Evolutionary conservation across 495 filamentous ascomycete genomes (phyloP).

Genomic region (Aspergillus bridgeri): DNA sequence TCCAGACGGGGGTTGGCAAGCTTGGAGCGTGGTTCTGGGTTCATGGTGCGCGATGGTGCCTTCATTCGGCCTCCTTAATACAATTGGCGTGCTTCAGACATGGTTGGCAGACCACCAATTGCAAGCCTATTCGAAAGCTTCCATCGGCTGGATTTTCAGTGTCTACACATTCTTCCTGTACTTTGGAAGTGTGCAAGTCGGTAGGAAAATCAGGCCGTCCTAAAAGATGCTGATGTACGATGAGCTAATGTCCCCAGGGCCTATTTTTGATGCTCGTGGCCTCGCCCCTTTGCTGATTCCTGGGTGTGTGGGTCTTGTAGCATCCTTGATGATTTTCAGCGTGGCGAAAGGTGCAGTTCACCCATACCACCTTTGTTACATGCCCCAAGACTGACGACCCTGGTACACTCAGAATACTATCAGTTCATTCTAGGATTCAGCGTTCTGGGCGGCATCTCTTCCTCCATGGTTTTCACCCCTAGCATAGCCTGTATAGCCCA

Average conservation of each 20-base stretch:
- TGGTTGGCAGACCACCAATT: conserved; percentile 56
- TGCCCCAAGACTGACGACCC: no score
- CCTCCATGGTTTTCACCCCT: conserved; percentile 58
- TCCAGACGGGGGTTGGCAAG: conserved; percentile 63
- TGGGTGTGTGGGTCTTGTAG: conserved; percentile 29
- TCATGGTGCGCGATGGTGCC: conserved; percentile 61
- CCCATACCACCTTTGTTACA: no score
- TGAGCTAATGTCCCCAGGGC: conserved; percentile 20
- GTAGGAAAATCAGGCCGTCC: conserved; percentile 16
- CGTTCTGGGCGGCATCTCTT: conserved; percentile 33
- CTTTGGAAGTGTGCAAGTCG: conserved; percentile 43
- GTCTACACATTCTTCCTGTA: conserved; percentile 60
- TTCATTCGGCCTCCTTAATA: conserved; percentile 66
- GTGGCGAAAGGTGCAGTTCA: conserved; percentile 45
- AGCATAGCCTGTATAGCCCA: conserved; percentile 55
- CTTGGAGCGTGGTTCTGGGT: conserved; percentile 65
- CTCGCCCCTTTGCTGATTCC: conserved; percentile 20
- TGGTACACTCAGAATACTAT: conserved; percentile 39
- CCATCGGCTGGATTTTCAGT: conserved; percentile 72
- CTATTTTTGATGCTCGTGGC: conserved; percentile 29
- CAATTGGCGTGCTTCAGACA: conserved; percentile 58
- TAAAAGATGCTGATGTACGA: conserved; percentile 5
- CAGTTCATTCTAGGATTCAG: conserved; percentile 41
- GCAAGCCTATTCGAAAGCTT: conserved; percentile 48
- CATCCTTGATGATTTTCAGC: conserved; percentile 41